A percentile compares a stretch with the other conserved stretches of the same genome.
Conservation (phyloP, 2,329 filamentous ascomycete genomes). For the Clonostachys rhizophaga region DNA sequence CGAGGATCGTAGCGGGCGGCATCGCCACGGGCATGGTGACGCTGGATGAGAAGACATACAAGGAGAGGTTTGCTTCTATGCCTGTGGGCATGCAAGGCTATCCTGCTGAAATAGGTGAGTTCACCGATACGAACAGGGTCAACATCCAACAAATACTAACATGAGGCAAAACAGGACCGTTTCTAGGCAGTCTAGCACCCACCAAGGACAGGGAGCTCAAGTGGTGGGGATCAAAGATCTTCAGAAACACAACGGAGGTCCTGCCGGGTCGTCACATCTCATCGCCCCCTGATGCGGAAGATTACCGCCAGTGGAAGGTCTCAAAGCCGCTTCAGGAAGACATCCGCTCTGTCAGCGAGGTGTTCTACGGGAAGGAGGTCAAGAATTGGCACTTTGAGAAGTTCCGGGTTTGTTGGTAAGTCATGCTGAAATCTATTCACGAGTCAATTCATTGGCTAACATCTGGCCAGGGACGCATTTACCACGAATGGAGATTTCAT, state of each 20-base stretch:
- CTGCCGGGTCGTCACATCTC: conserved; percentile 50
- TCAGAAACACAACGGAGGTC: conserved; percentile 48
- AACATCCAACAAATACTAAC: background rate
- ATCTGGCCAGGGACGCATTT: conserved; percentile 55
- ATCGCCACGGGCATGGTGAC: conserved; percentile 55
- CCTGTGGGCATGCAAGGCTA: conserved; percentile 42
- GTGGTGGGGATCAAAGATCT: conserved; percentile 59
- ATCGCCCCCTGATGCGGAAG: conserved; percentile 46
- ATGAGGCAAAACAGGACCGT: conserved; percentile 28
- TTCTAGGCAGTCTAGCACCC: conserved; percentile 53
- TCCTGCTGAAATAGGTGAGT: conserved; percentile 22
- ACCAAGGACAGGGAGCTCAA: conserved; percentile 46
- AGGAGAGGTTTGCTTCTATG: conserved; percentile 36
- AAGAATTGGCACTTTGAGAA: conserved; percentile 54
- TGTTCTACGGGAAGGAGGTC: conserved; percentile 55
- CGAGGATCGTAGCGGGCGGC: conserved; percentile 52
- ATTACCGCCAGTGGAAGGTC: conserved; percentile 62
- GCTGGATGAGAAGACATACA: conserved; percentile 39
- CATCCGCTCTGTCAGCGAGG: conserved; percentile 46
- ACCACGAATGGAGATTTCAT: conserved; percentile 58
- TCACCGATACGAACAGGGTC: background rate
- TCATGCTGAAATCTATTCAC: background rate
- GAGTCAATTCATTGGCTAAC: background rate
- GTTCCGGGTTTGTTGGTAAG: conserved; percentile 64
- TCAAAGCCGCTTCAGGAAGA: conserved; percentile 50